A percentile compares a stretch with the other conserved stretches of the same genome.
Evolutionary conservation across 768 basidiomycete genomes (phyloP).

Genomic region (Amanita pseudoporphyria): DNA sequence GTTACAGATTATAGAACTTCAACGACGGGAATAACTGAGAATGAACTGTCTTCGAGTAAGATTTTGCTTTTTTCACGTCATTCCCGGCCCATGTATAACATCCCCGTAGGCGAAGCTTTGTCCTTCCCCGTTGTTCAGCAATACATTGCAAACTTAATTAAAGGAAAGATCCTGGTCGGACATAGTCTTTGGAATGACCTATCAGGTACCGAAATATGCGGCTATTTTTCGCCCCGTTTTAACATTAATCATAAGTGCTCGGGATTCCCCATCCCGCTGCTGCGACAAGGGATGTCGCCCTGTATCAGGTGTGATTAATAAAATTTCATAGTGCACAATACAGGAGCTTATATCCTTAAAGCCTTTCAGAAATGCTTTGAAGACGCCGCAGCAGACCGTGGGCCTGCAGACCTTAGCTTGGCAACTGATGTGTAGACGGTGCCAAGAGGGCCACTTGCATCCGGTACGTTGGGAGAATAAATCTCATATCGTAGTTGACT

Average conservation of each 20-base stretch:
- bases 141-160: slow-evolving; percentile 52
- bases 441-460: slow-evolving; percentile 62
- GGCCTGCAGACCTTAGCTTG: slow-evolving; percentile 75
- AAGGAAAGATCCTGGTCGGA: slow-evolving; percentile 65
- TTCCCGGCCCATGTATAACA: slow-evolving; percentile 1
- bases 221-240: not conserved
- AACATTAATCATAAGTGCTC: slow-evolving; percentile 38
- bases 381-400: slow-evolving; percentile 53
- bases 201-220: slow-evolving; percentile 42
- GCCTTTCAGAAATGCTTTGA: slow-evolving; percentile 68
- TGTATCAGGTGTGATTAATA: slow-evolving; percentile 42
- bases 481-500: slow-evolving; percentile 5
- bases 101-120: slow-evolving; percentile 34
- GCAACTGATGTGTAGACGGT: slow-evolving; percentile 73
- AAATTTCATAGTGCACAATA: not conserved
- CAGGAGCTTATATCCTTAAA: slow-evolving; percentile 15
- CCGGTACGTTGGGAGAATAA: slow-evolving; percentile 40
- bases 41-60: slow-evolving; percentile 31
- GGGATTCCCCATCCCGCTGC: slow-evolving; percentile 76
- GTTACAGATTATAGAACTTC: slow-evolving; percentile 68
- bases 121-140: slow-evolving; percentile 59
- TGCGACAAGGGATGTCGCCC: slow-evolving; percentile 68
- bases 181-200: slow-evolving; percentile 77
- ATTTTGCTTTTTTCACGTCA: slow-evolving; percentile 6
- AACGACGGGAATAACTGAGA: slow-evolving; percentile 43